These are phyloP conservation scores for Torulaspora pretoriensis DNA, from an alignment of 1,139 yeast species.

Conservation along the genomic window DNA sequence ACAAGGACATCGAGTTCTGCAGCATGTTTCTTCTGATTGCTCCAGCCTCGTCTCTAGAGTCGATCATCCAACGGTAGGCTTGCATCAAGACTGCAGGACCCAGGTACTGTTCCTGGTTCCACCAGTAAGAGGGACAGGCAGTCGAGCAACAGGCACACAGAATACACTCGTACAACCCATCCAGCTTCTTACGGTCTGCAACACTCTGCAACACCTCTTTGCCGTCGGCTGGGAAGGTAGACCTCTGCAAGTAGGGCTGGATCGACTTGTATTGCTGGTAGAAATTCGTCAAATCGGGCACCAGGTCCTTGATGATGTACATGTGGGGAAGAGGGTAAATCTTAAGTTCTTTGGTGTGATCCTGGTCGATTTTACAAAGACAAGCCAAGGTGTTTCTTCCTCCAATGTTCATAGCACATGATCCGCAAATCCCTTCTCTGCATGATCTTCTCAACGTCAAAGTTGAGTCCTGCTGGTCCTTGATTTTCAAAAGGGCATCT, in stretches of 20 bases:
- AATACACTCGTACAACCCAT: slow-evolving; percentile 96
- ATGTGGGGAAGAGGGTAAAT: slow-evolving; percentile 97
- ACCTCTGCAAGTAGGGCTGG: slow-evolving; percentile 93
- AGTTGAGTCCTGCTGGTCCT: slow-evolving; percentile 93
- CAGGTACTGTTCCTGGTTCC: slow-evolving; percentile 98
- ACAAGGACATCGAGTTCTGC: slow-evolving; percentile 94
- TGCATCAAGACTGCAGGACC: slow-evolving; percentile 99
- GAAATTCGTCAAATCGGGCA: slow-evolving; percentile 95
- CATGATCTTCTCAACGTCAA: slow-evolving; percentile 96
- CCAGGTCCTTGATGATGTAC: slow-evolving; percentile 95
- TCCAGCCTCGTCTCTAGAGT: slow-evolving; percentile 92
- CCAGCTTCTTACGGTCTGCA: slow-evolving; percentile 93
- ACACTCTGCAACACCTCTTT: slow-evolving; percentile 88
- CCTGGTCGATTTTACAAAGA: slow-evolving; percentile 86
- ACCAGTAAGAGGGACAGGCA: slow-evolving; percentile 99
- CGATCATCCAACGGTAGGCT: slow-evolving; percentile 98
- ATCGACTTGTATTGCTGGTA: slow-evolving; percentile 98
- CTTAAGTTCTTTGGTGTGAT: slow-evolving; percentile 69
- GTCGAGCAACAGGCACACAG: slow-evolving; percentile 99
- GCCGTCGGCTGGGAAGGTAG: slow-evolving; percentile 77
- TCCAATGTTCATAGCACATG: slow-evolving; percentile 99
- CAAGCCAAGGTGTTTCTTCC: slow-evolving; percentile 97
- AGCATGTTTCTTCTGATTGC: slow-evolving; percentile 78
- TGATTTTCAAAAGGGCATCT: slow-evolving; percentile 90
- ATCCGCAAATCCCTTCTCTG: slow-evolving; percentile 99